These are phyloP conservation scores for Fusarium pseudoanthophilum DNA, from an alignment of 2,329 filamentous ascomycete genomes.

Conservation along the genomic window DNA sequence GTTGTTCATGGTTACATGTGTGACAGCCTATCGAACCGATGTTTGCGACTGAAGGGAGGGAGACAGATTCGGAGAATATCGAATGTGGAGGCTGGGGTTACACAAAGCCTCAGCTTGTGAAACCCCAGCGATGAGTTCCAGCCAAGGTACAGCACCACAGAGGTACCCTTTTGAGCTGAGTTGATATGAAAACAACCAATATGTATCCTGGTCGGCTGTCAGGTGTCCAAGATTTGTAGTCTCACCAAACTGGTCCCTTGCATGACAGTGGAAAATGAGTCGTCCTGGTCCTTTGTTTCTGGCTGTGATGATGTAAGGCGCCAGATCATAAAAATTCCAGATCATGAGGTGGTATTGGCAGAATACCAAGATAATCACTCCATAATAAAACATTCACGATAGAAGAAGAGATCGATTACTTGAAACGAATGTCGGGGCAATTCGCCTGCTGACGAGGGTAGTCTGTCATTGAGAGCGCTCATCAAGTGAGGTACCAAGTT, in stretches of 20 bases:
- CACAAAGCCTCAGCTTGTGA: conserved; percentile 27
- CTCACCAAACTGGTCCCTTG: conserved; percentile 40
- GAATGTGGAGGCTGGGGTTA: conserved; percentile 27
- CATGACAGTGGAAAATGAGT: conserved; percentile 23
- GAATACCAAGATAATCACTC: background rate
- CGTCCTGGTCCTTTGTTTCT: conserved; percentile 7
- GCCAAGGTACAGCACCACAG: conserved; percentile 13
- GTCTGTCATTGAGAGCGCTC: background rate
- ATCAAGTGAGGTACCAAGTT: background rate
- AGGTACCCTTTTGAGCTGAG: conserved; percentile 23
- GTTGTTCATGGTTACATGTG: conserved; percentile 1
- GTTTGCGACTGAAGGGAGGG: conserved; percentile 2
- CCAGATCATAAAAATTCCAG: background rate
- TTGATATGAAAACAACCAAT: conserved; percentile 20
- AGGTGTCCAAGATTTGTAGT: conserved; percentile 22
- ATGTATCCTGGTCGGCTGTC: conserved; percentile 23
- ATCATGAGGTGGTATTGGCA: background rate
- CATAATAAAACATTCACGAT: background rate
- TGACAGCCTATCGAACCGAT: conserved; percentile 1
- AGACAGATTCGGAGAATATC: conserved; percentile 35
- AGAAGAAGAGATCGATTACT: background rate
- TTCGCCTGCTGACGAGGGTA: background rate
- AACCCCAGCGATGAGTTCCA: conserved; percentile 19
- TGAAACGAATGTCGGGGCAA: background rate
- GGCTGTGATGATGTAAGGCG: conserved; percentile 8